A percentile compares a stretch with the other conserved stretches of the same genome.
Evolutionary conservation across 345 rosid species (phyloP).

Genomic region (Rhodamnia rubescens): DNA sequence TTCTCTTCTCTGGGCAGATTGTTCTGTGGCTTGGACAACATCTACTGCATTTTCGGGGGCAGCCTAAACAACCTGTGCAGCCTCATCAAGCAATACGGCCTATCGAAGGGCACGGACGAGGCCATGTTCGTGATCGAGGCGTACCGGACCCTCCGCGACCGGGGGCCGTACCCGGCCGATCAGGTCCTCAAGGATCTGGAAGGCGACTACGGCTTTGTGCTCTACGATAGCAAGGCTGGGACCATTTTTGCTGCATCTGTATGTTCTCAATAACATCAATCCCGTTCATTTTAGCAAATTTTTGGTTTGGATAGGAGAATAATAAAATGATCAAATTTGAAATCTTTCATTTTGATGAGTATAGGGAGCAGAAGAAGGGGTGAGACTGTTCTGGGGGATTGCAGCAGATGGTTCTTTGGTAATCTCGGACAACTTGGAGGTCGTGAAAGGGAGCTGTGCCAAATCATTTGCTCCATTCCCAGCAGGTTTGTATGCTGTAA

Average conservation of each 20-base stretch:
- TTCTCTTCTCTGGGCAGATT: slow-evolving; percentile 20
- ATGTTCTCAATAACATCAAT: neutral
- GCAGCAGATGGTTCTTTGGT: slow-evolving; percentile 53
- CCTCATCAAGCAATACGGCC: slow-evolving; percentile 52
- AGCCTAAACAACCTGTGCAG: slow-evolving; percentile 40
- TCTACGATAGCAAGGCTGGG: slow-evolving; percentile 42
- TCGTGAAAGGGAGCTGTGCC: slow-evolving; percentile 49
- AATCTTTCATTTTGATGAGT: neutral
- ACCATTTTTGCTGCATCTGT: slow-evolving; percentile 48
- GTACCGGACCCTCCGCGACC: slow-evolving; percentile 61
- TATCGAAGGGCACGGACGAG: slow-evolving; percentile 42
- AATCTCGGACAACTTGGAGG: slow-evolving; percentile 38
- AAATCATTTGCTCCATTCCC: slow-evolving; percentile 72
- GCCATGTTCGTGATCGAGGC: slow-evolving; percentile 61
- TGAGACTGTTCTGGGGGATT: slow-evolving; percentile 49
- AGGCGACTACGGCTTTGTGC: slow-evolving; percentile 46
- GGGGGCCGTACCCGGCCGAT: slow-evolving; percentile 70
- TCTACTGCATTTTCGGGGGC: slow-evolving; percentile 54
- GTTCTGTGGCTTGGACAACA: slow-evolving; percentile 47
- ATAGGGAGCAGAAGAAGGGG: slow-evolving; percentile 42
- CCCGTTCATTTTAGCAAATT: neutral
- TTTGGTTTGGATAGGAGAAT: too few relatives aligned
- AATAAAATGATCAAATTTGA: neutral
- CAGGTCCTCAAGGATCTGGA: slow-evolving; percentile 63
- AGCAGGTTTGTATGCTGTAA: slow-evolving; percentile 6